Evolutionary conservation across 2,329 filamentous ascomycete species (phyloP), one percentile per base, ranked within the genome.

Genomic region (Microsporum canis): DNA sequence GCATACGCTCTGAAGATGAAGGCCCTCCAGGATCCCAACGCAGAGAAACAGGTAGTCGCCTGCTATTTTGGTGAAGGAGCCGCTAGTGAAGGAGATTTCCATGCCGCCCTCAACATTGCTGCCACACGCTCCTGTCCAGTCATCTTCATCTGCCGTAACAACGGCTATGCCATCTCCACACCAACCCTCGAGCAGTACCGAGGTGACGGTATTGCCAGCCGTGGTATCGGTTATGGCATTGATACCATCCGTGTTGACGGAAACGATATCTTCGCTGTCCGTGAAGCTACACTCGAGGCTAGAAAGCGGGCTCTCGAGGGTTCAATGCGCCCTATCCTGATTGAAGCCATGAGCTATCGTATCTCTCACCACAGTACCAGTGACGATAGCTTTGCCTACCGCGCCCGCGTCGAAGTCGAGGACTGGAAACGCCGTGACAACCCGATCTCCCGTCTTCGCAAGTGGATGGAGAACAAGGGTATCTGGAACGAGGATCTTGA

Each of bases 341-440:
- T 99, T 45, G 94, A 99, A 76, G 91, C 91, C 61, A 95, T 99
- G 89, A 92, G 89, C 29, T 99, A 99, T 76, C 90, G 94, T n/a
- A 91, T 97, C 49, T 92, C 89, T 5, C 91, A 99, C 72, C 94
- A 99, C 77, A 96, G 90, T 74, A 99, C 94, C 0, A 94, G 88
- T 0, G 94, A 99, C 71, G 94, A 99, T 75, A 94, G 88, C 31
- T 99, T 96, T 70, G 94, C 94, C 0, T 99, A 99, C 77, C 88
- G 94, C 6, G 91, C 91, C 1, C 85, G 88, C 31, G 86, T 96
- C 0, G 94, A 99, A 71, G 94, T 99, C 5, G 88, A 96, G 71
- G 89, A 95, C 71, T 96, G 91, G 91, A 95, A 95, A 74, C 73
- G 90, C 0, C 80, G 91, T 10, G 91, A 96, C 70, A 96, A 96